Base-by-base conservation (phyloP, 441 rosid genomes). In the Bruguiera hainesii region DNA sequence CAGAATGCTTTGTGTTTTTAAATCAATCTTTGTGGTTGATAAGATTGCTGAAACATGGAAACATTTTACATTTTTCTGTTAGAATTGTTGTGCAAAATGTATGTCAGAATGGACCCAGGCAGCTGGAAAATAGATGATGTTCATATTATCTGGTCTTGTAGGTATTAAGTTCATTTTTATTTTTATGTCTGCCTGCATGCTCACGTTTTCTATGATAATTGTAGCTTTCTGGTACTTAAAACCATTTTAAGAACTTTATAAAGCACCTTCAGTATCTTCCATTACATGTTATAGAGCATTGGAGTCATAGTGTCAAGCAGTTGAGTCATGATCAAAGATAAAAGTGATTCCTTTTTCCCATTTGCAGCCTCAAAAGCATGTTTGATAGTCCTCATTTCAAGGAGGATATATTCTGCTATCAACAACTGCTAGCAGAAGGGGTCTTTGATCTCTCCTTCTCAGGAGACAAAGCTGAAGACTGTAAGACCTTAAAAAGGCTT, bases 351-450 rank as follows among this genome's bases (percentile, higher is more conserved):
- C 9, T 71, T 71, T 39, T 37, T 76, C 75, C 66, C 69, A 55
- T 68, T 63, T 80, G 87, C 86, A 91, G 99, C 86, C 81, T 88
- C 64, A 69, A 75, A 81, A 73, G 72, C 81, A 81, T 90, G 98
- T 91, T 90, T 52, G 84, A 82, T 65, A 86, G 94, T 79, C 79
- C 73, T 73, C 96, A 87, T 62, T 91, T 89, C 82, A 87, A 87
- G 90, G 96, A 91, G 77, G 89, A 90, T 76, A 72, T 87, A 72
- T 75, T 78, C 71, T 80, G 81, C 78, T 86, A 87, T 63, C 91
- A 91, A 79, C 75, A 81, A 60, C 83, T 95, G 78, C 92, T 90
- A 31, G 82, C 76, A 26, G 90, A 91, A 79, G 98, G 99, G 72
- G 74, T 91, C 67, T 91, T 89, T 72, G 96, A 90, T 71, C 70